Conservation (phyloP, 306 rosid species). For the Cicer pinnatifidum region DNA sequence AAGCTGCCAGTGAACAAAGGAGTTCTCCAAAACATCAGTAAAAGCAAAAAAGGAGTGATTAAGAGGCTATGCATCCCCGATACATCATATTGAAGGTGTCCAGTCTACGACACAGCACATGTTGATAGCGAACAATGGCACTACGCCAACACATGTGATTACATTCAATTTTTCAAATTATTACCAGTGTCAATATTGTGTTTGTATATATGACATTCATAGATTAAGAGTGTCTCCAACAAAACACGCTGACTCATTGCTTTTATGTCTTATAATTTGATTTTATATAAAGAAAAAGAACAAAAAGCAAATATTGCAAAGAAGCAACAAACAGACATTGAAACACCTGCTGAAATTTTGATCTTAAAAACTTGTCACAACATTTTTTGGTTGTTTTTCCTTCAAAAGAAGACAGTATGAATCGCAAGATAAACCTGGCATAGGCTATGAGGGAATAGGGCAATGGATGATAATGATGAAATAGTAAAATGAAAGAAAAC, state of each 20-base stretch:
- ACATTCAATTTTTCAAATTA: too few species aligned
- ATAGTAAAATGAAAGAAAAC: conserved; percentile 38
- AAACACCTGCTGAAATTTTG: background rate
- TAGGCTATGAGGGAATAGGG: background rate
- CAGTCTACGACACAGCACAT: too few species aligned
- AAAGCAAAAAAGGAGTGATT: conserved; percentile 2
- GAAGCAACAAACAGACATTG: conserved; percentile 14
- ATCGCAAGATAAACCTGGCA: background rate
- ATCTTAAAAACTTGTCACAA: conserved; percentile 1
- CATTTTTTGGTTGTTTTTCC: background rate
- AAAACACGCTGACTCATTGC: background rate
- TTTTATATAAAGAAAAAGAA: background rate
- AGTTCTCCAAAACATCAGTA: conserved; percentile 25
- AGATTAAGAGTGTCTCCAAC: background rate
- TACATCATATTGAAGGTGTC: too few species aligned
- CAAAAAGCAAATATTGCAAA: background rate
- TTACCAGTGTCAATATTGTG: too few species aligned
- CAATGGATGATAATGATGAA: background rate
- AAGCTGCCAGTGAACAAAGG: conserved; percentile 16
- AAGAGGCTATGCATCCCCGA: background rate
- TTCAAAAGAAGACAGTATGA: conserved; percentile 4
- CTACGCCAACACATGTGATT: too few species aligned
- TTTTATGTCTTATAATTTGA: conserved; percentile 3
- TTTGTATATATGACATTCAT: too few species aligned
- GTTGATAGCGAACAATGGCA: too few species aligned